A percentile compares a stretch with the other conserved stretches of the same genome.
Evolutionary conservation across 2,329 filamentous ascomycete genomes (phyloP).

Genomic region (Onygena corvina): DNA sequence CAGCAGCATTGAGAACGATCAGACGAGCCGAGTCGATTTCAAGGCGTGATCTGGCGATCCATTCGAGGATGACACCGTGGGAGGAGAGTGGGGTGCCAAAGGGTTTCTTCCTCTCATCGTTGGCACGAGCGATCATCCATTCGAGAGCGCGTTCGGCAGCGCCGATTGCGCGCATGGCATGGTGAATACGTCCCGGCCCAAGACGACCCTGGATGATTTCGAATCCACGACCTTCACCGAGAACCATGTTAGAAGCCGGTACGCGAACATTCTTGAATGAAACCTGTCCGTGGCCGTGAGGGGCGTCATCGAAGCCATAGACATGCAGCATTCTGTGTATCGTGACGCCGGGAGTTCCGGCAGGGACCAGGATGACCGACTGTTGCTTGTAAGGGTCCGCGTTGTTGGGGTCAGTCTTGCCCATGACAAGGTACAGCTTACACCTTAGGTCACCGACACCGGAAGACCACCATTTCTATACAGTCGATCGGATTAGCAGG

Average conservation of each 20-base stretch:
- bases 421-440: constrained; percentile 92
- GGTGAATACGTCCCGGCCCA: constrained; percentile 90
- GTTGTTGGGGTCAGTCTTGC: constrained; percentile 70
- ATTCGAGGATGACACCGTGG: constrained; percentile 90
- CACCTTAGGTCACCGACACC: constrained; percentile 88
- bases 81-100: constrained; percentile 79
- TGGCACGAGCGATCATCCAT: constrained; percentile 88
- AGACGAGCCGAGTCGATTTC: constrained; percentile 89
- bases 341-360: constrained; percentile 70
- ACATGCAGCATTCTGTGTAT: constrained; percentile 87
- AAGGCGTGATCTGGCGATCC: constrained; percentile 81
- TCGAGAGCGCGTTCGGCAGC: constrained; percentile 83
- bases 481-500: not conserved
- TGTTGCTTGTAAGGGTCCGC: constrained; percentile 75
- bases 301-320: constrained; percentile 96
- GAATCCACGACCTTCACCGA: constrained; percentile 88
- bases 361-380: constrained; percentile 81
- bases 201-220: constrained; percentile 97
- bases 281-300: constrained; percentile 92
- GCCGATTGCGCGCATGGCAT: constrained; percentile 91
- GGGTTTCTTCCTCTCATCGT: constrained; percentile 79
- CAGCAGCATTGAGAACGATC: constrained; percentile 82
- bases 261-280: constrained; percentile 82
- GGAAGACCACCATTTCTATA: constrained; percentile 96
- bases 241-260: constrained; percentile 68